These are phyloP conservation scores for Daldinia eschscholtzii DNA, from an alignment of 2,329 filamentous ascomycete species.

Conservation along the genomic window DNA sequence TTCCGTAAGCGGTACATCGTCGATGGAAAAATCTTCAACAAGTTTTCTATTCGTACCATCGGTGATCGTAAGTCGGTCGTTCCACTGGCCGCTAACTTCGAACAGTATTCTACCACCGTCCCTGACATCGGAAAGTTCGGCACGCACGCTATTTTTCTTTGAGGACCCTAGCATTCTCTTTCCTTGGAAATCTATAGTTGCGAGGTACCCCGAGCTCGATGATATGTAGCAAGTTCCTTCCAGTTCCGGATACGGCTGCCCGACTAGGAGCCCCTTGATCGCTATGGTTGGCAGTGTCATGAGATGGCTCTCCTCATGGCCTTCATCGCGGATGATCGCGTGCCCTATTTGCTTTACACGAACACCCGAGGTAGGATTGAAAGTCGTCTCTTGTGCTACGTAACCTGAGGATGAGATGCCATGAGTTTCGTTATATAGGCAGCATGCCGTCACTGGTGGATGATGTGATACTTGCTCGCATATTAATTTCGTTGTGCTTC, in stretches of 20 bases:
- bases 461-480: conserved; percentile 51
- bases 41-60: conserved; percentile 32
- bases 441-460: conserved; percentile 49
- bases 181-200: conserved; percentile 46
- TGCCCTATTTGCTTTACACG: conserved; percentile 46
- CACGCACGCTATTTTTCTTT: conserved; percentile 45
- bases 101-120: conserved; percentile 45
- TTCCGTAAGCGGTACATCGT: background rate
- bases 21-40: conserved; percentile 34
- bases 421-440: conserved; percentile 44
- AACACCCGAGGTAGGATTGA: conserved; percentile 43
- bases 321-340: conserved; percentile 50
- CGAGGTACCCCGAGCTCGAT: conserved; percentile 48
- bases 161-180: conserved; percentile 35
- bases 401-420: conserved; percentile 48
- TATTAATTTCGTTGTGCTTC: conserved; percentile 42
- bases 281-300: conserved; percentile 48
- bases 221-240: conserved; percentile 49
- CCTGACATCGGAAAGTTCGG: conserved; percentile 26
- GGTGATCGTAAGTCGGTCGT: conserved; percentile 41
- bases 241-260: conserved; percentile 46
- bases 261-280: conserved; percentile 44
- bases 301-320: conserved; percentile 51
- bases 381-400: conserved; percentile 47
- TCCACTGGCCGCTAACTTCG: conserved; percentile 49